These are phyloP conservation scores for Chloroidium sp. DNA, from an alignment of 163 green algal genomes.

Conservation along the genomic window DNA sequence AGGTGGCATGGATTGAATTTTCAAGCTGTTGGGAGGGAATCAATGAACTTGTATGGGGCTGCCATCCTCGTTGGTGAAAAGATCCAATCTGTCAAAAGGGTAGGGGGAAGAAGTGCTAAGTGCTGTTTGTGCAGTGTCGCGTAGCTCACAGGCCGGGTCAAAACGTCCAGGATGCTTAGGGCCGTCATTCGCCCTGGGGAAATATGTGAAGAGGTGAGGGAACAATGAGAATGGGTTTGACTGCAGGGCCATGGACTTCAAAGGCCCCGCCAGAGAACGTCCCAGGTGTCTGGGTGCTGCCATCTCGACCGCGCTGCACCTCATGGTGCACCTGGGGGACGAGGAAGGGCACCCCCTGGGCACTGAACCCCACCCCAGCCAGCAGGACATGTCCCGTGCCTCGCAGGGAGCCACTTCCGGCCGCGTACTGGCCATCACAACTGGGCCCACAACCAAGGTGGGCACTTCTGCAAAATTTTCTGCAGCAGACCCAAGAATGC, in stretches of 20 bases:
- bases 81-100: too few relatives aligned
- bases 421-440: slow-evolving; percentile 13
- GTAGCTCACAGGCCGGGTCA: not conserved
- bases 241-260: too few relatives aligned
- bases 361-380: not conserved
- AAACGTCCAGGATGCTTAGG: too few relatives aligned
- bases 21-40: too few relatives aligned
- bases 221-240: not conserved
- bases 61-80: too few relatives aligned
- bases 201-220: not conserved
- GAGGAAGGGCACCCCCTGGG: not conserved
- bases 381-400: not conserved
- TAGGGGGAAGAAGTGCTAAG: not conserved
- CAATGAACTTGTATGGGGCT: too few relatives aligned
- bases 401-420: not conserved
- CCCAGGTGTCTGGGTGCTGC: not conserved
- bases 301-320: not conserved
- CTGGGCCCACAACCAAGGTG: slow-evolving; percentile 11
- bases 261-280: too few relatives aligned
- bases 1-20: too few relatives aligned
- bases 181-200: not conserved
- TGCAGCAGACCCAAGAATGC: too few relatives aligned
- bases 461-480: not conserved
- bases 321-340: not conserved
- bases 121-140: not conserved